Percentiles rank a stretch among this genome's conserved stretches.
phyloP scores from a whole-genome alignment of 176 grass and related monocot species.

The Panicum miliaceum region DNA sequence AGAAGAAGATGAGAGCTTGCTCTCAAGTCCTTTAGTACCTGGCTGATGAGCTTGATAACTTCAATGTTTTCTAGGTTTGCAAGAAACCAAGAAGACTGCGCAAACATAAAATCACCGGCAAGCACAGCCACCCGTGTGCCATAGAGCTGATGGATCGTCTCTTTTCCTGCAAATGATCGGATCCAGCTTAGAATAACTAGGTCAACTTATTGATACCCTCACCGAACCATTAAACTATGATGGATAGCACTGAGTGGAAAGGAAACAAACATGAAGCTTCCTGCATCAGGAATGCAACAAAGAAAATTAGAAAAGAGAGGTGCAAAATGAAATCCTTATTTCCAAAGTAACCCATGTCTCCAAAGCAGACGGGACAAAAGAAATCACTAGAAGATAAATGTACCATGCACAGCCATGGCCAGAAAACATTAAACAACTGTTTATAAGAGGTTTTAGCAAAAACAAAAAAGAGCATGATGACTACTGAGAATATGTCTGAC shows the following conservation, averaged over 20 bases:
- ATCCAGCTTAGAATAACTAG: constrained; percentile 27
- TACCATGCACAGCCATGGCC: background rate
- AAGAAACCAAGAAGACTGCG: constrained; percentile 95
- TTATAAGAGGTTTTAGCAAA: constrained; percentile 12
- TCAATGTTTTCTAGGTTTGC: constrained; percentile 95
- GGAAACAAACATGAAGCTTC: constrained; percentile 32
- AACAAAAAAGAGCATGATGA: background rate
- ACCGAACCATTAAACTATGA: background rate
- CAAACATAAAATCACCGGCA: constrained; percentile 97
- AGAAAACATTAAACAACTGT: background rate
- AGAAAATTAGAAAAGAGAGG: background rate
- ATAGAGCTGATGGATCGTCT: constrained; percentile 87
- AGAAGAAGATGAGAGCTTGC: constrained; percentile 6
- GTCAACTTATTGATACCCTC: background rate
- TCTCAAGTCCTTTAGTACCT: constrained; percentile 48
- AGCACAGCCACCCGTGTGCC: constrained; percentile 89
- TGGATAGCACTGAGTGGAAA: background rate
- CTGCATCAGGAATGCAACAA: background rate
- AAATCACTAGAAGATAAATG: background rate
- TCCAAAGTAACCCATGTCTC: background rate
- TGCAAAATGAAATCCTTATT: background rate
- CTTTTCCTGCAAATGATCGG: constrained; percentile 61
- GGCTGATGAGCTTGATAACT: constrained; percentile 96
- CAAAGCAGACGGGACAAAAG: background rate
- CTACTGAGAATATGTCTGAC: background rate